A percentile compares a stretch with the other conserved stretches of the same genome.
Conservation (phyloP, 352 stramenopile genomes). For the Sclerospora graminicola region DNA sequence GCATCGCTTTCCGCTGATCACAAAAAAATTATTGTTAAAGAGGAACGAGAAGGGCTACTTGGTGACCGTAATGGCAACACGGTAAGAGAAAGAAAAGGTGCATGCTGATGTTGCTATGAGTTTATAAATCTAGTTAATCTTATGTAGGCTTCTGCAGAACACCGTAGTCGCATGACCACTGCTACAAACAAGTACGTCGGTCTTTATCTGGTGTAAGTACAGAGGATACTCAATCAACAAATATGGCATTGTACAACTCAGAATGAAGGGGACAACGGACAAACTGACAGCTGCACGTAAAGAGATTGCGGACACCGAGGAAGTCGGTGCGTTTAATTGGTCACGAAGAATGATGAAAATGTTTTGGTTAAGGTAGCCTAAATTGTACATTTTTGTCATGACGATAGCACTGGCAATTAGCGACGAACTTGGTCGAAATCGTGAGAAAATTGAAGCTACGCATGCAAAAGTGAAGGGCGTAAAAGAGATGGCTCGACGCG, state of each 20-base stretch:
- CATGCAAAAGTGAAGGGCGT: constrained; percentile 78
- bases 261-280: constrained; percentile 78
- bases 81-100: constrained; percentile 18
- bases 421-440: constrained; percentile 72
- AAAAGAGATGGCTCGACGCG: constrained; percentile 76
- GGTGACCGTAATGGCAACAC: constrained; percentile 60
- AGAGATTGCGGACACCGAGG: constrained; percentile 78
- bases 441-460: constrained; percentile 78
- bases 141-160: constrained; percentile 46
- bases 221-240: neutral
- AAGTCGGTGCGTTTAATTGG: constrained; percentile 47
- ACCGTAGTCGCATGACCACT: constrained; percentile 67
- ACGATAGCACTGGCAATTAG: constrained; percentile 62
- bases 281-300: constrained; percentile 67
- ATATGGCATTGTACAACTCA: constrained; percentile 6
- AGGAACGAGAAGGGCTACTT: constrained; percentile 77
- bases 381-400: neutral
- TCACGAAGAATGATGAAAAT: no score
- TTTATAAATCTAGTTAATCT: neutral
- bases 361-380: no score
- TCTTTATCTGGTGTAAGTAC: neutral
- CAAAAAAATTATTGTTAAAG: constrained; percentile 74
- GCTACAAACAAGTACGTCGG: constrained; percentile 65
- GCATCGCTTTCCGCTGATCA: constrained; percentile 71
- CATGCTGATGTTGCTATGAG: neutral